These are phyloP conservation scores for Schizochytrium sp. DNA, from an alignment of 108 stramenopile species.

Conservation along the genomic window DNA sequence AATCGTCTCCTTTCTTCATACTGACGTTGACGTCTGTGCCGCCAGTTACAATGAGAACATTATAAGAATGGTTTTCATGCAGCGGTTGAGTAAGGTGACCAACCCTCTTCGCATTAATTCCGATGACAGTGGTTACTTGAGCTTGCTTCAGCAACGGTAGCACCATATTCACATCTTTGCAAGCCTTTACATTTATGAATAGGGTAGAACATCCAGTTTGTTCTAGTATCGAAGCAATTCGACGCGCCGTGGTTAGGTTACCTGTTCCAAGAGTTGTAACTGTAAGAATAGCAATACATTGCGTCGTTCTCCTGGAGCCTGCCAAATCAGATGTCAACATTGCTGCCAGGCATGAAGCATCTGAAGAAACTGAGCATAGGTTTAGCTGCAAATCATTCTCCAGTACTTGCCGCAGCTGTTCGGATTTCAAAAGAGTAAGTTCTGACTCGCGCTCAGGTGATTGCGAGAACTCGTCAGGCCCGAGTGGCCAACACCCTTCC, in stretches of 20 bases:
- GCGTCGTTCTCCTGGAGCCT: not conserved
- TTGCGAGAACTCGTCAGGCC: constrained; percentile 14
- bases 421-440: not conserved
- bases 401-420: not conserved
- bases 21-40: constrained; percentile 32
- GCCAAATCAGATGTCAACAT: not conserved
- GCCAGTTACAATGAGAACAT: not conserved
- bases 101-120: constrained; percentile 59
- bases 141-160: not conserved
- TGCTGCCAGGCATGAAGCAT: not conserved
- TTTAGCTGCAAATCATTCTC: not conserved
- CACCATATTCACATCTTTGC: not conserved
- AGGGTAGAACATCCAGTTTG: not conserved
- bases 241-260: not conserved
- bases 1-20: not conserved
- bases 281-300: not conserved
- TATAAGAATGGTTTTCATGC: not conserved
- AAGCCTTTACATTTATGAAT: not conserved
- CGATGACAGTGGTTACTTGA: not conserved
- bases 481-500: not conserved
- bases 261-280: constrained; percentile 30
- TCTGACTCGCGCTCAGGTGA: constrained; percentile 20
- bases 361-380: not conserved
- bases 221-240: not conserved
- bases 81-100: not conserved